Evolutionary conservation across 2,329 filamentous ascomycete genomes (phyloP), one percentile per base, ranked within the genome.

Genomic region (Epichloe festucae): DNA sequence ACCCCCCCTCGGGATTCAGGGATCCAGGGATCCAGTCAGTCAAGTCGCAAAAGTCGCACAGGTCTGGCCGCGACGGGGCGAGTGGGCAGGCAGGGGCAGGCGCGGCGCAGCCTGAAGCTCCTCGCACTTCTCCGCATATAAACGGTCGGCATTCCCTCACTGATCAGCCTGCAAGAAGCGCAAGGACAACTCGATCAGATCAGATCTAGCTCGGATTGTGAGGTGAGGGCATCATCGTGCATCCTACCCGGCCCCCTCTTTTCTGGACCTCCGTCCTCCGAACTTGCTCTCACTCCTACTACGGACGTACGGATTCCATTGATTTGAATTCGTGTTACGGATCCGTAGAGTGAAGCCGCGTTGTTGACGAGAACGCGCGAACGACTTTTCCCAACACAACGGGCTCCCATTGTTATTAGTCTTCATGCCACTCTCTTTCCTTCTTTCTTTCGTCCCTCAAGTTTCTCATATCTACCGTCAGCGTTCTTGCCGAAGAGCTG

Each of bases 121-220:
- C 23, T 27, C 23, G 6, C 23, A 8, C 23, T n/a, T 27, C 23
- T 27, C 23, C 23, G 23, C 71, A 74, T 73, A 74, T 74, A 74
- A 74, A 74, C 71, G 69, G 59, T 61, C 62, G 63, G 59, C 62
- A 65, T 68, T 72, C 70, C 70, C 70, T 67, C 65, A 41, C 51
- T 41, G 34, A 21, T 10, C 46, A 14, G 12, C n/a, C 23, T 41
- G 38, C 47, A 41, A 34, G 46, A 15, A 41, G 21, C 8, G 36
- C 36, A 34, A 41, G n/a, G n/a, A n/a, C n/a, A n/a, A n/a, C n/a
- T n/a, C n/a, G 19, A 27, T 27, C 23, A 27, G 34, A 43, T 31
- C 51, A 35, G 46, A 52, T 48, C 50, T 52, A 39, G 46, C 34
- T 45, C 34, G 42, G 10, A 21, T 46, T 45, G 23, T 7, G 23